phyloP scores from a whole-genome alignment of 164 flowering plant species.

The Platanus orientalis region DNA sequence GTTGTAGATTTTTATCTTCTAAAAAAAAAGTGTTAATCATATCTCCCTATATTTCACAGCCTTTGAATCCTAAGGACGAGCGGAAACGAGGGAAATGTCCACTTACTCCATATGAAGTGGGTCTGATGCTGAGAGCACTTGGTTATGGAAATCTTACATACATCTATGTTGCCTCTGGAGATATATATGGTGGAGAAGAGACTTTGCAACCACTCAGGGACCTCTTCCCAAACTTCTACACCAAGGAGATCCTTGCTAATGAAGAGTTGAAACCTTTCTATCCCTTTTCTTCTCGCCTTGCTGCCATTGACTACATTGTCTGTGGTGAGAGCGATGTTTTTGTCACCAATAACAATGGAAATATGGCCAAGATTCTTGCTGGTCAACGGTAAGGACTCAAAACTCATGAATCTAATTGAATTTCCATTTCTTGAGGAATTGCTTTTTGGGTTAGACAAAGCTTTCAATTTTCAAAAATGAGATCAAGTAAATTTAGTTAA shows the following conservation, averaged over 20 bases:
- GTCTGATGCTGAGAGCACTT: slow-evolving; percentile 88
- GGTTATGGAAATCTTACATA: slow-evolving; percentile 75
- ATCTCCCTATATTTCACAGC: slow-evolving; percentile 36
- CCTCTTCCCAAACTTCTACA: slow-evolving; percentile 88
- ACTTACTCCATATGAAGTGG: slow-evolving; percentile 93
- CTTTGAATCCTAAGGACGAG: slow-evolving; percentile 73
- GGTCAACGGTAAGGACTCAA: slow-evolving; percentile 70
- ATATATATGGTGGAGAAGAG: slow-evolving; percentile 94
- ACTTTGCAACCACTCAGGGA: slow-evolving; percentile 75
- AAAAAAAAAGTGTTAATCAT: background rate
- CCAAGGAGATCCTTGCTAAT: slow-evolving; percentile 77
- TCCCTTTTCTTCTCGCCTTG: slow-evolving; percentile 84
- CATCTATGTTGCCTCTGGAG: slow-evolving; percentile 96
- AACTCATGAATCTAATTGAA: background rate
- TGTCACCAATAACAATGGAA: slow-evolving; percentile 92
- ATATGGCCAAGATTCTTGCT: slow-evolving; percentile 97
- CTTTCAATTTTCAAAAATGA: background rate
- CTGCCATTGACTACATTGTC: slow-evolving; percentile 95
- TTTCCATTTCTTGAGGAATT: background rate
- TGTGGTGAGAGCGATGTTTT: slow-evolving; percentile 93
- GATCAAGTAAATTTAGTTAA: background rate
- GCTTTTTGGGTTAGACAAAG: background rate
- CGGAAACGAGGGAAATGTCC: slow-evolving; percentile 87
- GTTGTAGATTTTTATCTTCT: background rate
- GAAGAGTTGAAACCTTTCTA: slow-evolving; percentile 70